A percentile compares a stretch with the other conserved stretches of the same genome.
Conservation (phyloP, 805 yeast species). For the Pichia nakasei region DNA sequence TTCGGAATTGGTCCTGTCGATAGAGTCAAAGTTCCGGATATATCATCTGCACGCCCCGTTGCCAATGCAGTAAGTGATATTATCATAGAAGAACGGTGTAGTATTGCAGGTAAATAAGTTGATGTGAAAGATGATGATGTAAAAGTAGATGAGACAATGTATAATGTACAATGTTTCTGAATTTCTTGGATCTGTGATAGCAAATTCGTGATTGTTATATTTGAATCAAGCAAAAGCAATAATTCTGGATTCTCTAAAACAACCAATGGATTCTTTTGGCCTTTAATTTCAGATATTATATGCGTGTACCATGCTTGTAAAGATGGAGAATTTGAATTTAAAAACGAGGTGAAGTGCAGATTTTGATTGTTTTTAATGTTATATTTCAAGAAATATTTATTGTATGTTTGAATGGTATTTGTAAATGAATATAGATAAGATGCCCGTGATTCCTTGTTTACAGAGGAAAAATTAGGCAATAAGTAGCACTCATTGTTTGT, state of each 20-base stretch:
- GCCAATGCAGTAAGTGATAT: slow-evolving; percentile 57
- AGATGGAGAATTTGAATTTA: slow-evolving; percentile 21
- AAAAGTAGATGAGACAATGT: slow-evolving; percentile 24
- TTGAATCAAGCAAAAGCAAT: slow-evolving; percentile 14
- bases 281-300: slow-evolving; percentile 9
- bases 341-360: slow-evolving; percentile 33
- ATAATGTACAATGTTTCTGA: slow-evolving; percentile 31
- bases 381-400: slow-evolving; percentile 2
- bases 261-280: slow-evolving; percentile 11
- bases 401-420: slow-evolving; percentile 2
- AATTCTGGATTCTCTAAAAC: slow-evolving; percentile 25
- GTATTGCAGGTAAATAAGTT: slow-evolving; percentile 15
- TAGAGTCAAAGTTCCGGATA: slow-evolving; percentile 63
- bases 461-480: slow-evolving; percentile 1
- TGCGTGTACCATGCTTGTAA: slow-evolving; percentile 21
- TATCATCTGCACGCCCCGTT: slow-evolving; percentile 77
- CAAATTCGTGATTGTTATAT: slow-evolving; percentile 7
- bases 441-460: neutral
- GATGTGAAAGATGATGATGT: neutral
- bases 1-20: slow-evolving; percentile 36
- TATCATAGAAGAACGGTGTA: slow-evolving; percentile 43
- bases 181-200: slow-evolving; percentile 13
- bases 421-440: slow-evolving; percentile 2
- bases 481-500: slow-evolving; percentile 5
- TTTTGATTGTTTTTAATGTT: slow-evolving; percentile 6